phyloP scores from a whole-genome alignment of 75 land plant species.

The Sequoia sempervirens region DNA sequence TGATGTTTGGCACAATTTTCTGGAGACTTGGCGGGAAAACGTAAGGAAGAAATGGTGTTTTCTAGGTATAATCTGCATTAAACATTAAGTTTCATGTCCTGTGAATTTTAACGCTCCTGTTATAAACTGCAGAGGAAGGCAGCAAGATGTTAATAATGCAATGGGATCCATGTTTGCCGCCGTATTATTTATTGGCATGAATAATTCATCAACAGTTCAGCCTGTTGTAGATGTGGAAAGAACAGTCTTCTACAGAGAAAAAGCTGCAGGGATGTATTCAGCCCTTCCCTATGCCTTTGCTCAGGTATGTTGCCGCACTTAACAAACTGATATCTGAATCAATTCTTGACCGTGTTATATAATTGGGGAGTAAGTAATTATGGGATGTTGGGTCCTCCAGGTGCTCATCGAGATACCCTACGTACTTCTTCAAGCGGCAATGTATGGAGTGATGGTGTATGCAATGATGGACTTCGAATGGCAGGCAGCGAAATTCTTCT shows the following conservation, averaged over 20 bases:
- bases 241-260: slow-evolving; percentile 34
- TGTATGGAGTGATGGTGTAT: slow-evolving; percentile 57
- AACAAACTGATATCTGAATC: not conserved
- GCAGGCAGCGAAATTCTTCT: slow-evolving; percentile 86
- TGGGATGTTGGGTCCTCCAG: slow-evolving; percentile 10
- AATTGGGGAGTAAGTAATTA: not conserved
- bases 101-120: not conserved
- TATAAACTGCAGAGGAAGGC: slow-evolving; percentile 8
- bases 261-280: slow-evolving; percentile 36
- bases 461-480: slow-evolving; percentile 82
- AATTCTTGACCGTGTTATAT: not conserved
- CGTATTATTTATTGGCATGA: slow-evolving; percentile 22
- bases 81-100: not conserved
- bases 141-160: slow-evolving; percentile 16
- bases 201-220: slow-evolving; percentile 18
- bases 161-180: slow-evolving; percentile 35
- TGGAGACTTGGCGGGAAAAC: slow-evolving; percentile 44
- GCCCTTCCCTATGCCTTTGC: slow-evolving; percentile 32
- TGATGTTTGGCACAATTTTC: slow-evolving; percentile 29
- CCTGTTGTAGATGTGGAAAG: slow-evolving; percentile 32
- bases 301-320: slow-evolving; percentile 9
- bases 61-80: not conserved
- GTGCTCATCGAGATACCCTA: slow-evolving; percentile 44
- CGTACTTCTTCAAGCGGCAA: slow-evolving; percentile 21
- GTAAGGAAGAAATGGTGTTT: slow-evolving; percentile 22